phyloP scores from a whole-genome alignment of 1,284 basidiomycete species.

The Entoloma clypeatum region DNA sequence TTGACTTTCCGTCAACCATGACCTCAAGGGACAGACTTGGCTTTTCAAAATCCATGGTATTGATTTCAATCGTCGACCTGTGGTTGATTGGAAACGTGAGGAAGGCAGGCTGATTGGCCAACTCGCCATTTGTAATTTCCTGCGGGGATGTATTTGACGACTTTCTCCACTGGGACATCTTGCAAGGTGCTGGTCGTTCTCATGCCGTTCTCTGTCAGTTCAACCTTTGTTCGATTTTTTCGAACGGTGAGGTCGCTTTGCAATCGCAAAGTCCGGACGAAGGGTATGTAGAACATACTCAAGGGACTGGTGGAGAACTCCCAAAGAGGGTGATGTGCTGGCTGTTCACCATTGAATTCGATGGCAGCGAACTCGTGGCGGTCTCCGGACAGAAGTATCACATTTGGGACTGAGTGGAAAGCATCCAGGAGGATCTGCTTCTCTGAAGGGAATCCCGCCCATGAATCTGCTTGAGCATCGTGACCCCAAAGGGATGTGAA shows the following conservation, averaged over 20 bases:
- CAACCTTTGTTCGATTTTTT: conserved; percentile 27
- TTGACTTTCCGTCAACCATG: conserved; percentile 60
- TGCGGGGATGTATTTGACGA: conserved; percentile 61
- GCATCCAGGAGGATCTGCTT: conserved; percentile 53
- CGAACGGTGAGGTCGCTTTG: conserved; percentile 42
- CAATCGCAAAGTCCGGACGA: conserved; percentile 46
- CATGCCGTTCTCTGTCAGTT: conserved; percentile 23
- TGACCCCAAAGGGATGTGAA: conserved; percentile 76
- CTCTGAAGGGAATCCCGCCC: conserved; percentile 69
- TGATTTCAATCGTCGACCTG: conserved; percentile 74
- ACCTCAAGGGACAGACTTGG: conserved; percentile 59
- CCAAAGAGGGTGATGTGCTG: conserved; percentile 32
- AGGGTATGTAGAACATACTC: conserved; percentile 71
- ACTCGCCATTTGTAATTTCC: conserved; percentile 63
- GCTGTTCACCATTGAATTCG: conserved; percentile 46
- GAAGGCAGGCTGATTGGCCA: neutral
- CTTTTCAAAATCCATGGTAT: conserved; percentile 54
- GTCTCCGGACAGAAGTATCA: conserved; percentile 66
- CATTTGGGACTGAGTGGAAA: conserved; percentile 70
- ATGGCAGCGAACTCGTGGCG: conserved; percentile 80
- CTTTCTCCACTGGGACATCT: conserved; percentile 54
- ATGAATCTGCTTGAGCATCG: conserved; percentile 66
- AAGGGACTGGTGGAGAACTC: conserved; percentile 57
- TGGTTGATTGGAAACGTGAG: neutral
- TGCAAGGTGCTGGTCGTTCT: conserved; percentile 26